Base-by-base conservation (phyloP, 345 rosid genomes). In the Brassica carinata region DNA sequence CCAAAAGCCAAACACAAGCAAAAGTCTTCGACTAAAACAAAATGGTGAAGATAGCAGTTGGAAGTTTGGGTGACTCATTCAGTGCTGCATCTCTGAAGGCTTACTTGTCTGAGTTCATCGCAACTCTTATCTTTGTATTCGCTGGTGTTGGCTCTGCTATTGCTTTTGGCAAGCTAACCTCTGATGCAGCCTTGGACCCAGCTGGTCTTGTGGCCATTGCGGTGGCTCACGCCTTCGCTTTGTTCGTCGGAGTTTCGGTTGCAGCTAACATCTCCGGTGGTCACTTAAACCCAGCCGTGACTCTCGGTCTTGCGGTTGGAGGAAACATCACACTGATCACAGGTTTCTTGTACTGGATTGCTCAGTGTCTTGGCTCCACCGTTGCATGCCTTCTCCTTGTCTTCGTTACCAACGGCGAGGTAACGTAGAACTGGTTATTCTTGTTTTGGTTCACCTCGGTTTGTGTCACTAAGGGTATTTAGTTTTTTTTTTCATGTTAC, bases 1-100 rank as follows among this genome's bases (percentile, higher is more conserved):
- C n/a, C n/a, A n/a, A n/a, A n/a, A n/a, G n/a, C 23, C 23, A 55
- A 55, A 8, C 62, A 48, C 14, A 48, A 48, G 57, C 59, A 53
- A 55, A 55, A 55, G 62, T 55, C 62, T 55, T 55, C 61, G 58
- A 51, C n/a, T n/a, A n/a, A n/a, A n/a, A n/a, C n/a, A n/a, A 51
- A 53, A 53, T 53, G 58, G 58, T 53, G 3, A 53, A 53, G 58
- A 53, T 53, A 8, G 58, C 58, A n/a, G 8, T 53, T 53, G 58
- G 58, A 4, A 53, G 58, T 53, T 53, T 53, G 7, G 58, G 58
- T 53, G 58, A 53, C 58, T 53, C 58, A 53, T 53, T 53, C 58
- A 53, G 58, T 53, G 58, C n/a, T 53, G 58, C 58, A 14, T 53
- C 58, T 53, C 58, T 53, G 0, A 53, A 53, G 17, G 58, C 58